These are phyloP conservation scores for Rhizophagus clarus DNA, from an alignment of 192 early-diverging fungal genomes.

Conservation along the genomic window DNA sequence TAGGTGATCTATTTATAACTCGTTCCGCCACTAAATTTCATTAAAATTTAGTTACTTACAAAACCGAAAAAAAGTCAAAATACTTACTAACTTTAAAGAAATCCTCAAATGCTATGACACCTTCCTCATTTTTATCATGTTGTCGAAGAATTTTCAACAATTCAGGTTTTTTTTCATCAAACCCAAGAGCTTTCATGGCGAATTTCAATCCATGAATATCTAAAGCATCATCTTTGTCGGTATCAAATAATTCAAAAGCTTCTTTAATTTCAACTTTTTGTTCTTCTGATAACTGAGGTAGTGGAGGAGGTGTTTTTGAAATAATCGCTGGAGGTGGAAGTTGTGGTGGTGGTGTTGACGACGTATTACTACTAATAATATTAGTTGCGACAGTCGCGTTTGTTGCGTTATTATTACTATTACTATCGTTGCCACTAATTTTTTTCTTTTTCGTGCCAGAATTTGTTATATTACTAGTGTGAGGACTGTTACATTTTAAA, in stretches of 20 bases:
- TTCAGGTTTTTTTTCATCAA: conserved; percentile 82
- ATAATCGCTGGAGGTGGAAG: not conserved
- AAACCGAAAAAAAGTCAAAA: not conserved
- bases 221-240: conserved; percentile 66
- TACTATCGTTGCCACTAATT: not conserved
- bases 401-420: not conserved
- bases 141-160: conserved; percentile 70
- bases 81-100: conserved; percentile 72
- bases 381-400: not conserved
- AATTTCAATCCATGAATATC: conserved; percentile 89
- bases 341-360: not conserved
- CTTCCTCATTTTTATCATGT: conserved; percentile 56
- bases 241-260: conserved; percentile 65
- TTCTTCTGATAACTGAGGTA: conserved; percentile 51
- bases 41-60: not conserved
- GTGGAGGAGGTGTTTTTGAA: not conserved
- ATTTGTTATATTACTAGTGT: not conserved
- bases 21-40: conserved; percentile 45
- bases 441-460: not conserved
- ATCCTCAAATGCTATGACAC: conserved; percentile 65
- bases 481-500: not conserved
- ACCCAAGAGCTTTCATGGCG: conserved; percentile 83
- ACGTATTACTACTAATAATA: not conserved
- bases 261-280: conserved; percentile 67
- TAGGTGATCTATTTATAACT: conserved; percentile 71